Evolutionary conservation across 225 moss, liverwort and hornwort genomes (phyloP), one percentile per base, ranked within the genome.

Genomic region (Ulota crispa): DNA sequence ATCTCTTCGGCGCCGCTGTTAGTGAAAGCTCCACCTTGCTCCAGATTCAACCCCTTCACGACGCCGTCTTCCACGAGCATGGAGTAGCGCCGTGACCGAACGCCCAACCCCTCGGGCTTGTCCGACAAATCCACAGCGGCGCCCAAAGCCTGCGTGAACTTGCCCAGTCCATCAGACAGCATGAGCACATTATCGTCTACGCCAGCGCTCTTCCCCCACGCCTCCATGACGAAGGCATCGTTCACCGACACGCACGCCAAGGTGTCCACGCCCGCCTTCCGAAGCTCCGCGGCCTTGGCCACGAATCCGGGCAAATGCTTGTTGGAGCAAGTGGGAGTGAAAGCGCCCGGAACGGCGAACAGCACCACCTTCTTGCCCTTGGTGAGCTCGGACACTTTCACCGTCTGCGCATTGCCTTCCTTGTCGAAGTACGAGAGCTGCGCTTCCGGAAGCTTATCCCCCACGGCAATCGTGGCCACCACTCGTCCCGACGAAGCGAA

Each of bases 21-120:
- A 2, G 97, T 91, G 72, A 97, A 97, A 3, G 95, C 97, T 19
- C 97, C 97, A 37, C 97, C 97, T 52, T 97, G 91, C 90, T 97
- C 97, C 39, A 95, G 83, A 45, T 97, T 95, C 83, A 97, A 73
- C 24, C 86, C 87, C 87, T 91, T 95, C 24, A 97, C 95, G 10
- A 94, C 88, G 16, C 97, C 94, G 78, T 95, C 87, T 16, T 95
- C 97, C 12, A 89, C 97, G 28, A 97, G 83, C 90, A 97, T 84
- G 26, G 97, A 88, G 73, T 86, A 97, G 4, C 97, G 81, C 30
- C 96, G 84, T 2, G 97, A 97, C 65, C 97, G 87, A 8, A 95
- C 50, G 36, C 93, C 93, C 16, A 97, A 76, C 7, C 92, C 92
- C 50, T 92, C 92, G 2, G 93, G 92, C 89, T 97, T 97, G 70